Evolutionary conservation across 2,329 filamentous ascomycete genomes (phyloP), one percentile per base, ranked within the genome.

Genomic region (Fusarium pseudoanthophilum): DNA sequence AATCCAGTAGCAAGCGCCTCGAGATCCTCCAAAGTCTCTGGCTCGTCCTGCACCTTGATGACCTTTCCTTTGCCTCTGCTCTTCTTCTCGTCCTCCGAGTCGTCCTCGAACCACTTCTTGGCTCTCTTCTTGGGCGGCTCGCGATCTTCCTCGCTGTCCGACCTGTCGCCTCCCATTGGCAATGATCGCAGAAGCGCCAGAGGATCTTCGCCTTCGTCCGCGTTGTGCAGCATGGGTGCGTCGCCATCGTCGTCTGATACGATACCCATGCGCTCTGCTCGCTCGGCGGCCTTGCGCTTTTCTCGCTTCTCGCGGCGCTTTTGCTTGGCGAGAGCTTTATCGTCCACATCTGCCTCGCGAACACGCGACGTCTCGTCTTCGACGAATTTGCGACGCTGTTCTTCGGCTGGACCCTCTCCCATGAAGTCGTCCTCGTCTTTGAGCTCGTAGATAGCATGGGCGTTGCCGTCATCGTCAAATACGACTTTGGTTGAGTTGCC

Each of bases 381-480:
- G 80, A 98, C 85, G 85, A 97, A 99, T 74, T 88, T 89, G 76
- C 88, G 86, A 52, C 94, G 88, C 82, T 97, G 94, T 55, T 89
- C 89, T 74, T 95, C 92, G 6, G 93, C 92, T 30, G 91, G 86
- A 40, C 95, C 96, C 60, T 91, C 89, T 43, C 89, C 87, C 71
- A 86, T 87, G 87, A 98, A 99, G 73, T 91, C 90, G 0, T 92
- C 91, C 83, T 98, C 94, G 81, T 93, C 90, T 79, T 95, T 92
- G 75, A 99, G 90, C 81, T 97, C 93, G 84, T 98, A 98, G 20
- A 97, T 82, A 71, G 93, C 90, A 81, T 96, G 95, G 7, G 95
- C 87, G 70, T 93, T 91, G 75, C 95, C 95, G 37, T 98, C 94
- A 53, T 97, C 95, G 83, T 98, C 95, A 81, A 95, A 99, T 10